phyloP scores from a whole-genome alignment of 1,284 basidiomycete genomes.

The Ceratobasidium sp. region DNA sequence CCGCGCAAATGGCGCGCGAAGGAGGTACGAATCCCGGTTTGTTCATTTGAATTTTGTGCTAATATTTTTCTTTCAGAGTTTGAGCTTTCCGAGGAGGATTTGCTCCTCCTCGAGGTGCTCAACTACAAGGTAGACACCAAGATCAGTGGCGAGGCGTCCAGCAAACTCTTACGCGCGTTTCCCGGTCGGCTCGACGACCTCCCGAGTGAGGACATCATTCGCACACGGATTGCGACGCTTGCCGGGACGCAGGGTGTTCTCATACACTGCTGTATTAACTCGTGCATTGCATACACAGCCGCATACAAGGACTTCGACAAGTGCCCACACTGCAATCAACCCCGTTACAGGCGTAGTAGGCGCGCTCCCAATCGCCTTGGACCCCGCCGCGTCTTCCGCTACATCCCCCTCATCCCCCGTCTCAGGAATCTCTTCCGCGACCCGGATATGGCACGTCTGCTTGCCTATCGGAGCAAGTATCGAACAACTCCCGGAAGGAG shows the following conservation, averaged over 20 bases:
- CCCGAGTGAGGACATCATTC: not conserved
- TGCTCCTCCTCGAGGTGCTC: conserved; percentile 13
- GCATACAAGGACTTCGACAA: not conserved
- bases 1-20: not conserved
- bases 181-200: conserved; percentile 3
- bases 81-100: not conserved
- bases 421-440: conserved; percentile 26
- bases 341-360: conserved; percentile 8
- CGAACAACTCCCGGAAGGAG: not conserved
- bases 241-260: not conserved
- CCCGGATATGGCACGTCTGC: not conserved
- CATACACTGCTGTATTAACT: conserved; percentile 30
- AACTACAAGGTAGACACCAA: conserved; percentile 46
- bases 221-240: not conserved
- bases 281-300: conserved; percentile 43
- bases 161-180: conserved; percentile 30
- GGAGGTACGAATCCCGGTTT: not conserved
- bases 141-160: conserved; percentile 24
- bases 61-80: not conserved
- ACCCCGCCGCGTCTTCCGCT: conserved; percentile 13
- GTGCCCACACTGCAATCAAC: conserved; percentile 41
- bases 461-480: conserved; percentile 29
- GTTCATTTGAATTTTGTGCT: not conserved
- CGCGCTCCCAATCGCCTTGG: not conserved
- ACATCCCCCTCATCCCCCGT: conserved; percentile 44